Evolutionary conservation across 2,329 filamentous ascomycete genomes (phyloP).

Genomic region (Thermochaetoides dissita): DNA sequence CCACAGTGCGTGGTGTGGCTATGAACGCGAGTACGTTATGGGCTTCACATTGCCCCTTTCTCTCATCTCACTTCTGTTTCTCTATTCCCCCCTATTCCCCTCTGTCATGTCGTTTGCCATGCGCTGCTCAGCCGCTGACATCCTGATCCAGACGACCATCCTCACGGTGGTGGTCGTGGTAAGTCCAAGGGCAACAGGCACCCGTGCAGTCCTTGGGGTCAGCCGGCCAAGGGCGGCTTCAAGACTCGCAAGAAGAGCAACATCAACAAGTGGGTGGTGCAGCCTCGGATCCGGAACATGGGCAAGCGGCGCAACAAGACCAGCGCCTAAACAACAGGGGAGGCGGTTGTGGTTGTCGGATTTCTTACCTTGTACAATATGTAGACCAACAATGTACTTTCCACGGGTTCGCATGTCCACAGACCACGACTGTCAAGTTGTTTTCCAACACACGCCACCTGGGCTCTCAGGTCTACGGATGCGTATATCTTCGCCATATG

Average conservation of each 20-base stretch:
- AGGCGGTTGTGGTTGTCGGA: too few species aligned
- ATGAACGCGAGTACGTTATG: conserved; percentile 76
- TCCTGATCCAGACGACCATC: conserved; percentile 58
- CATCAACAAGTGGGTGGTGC: conserved; percentile 81
- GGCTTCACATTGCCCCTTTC: neutral
- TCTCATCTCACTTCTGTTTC: neutral
- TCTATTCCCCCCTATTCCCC: neutral
- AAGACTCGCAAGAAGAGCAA: conserved; percentile 86
- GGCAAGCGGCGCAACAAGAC: conserved; percentile 55
- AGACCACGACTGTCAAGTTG: too few species aligned
- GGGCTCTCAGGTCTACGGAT: too few species aligned
- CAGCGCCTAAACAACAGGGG: neutral
- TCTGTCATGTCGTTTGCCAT: neutral
- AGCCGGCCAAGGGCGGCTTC: conserved; percentile 75
- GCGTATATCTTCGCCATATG: too few species aligned
- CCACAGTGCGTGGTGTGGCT: conserved; percentile 89
- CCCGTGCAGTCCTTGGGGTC: conserved; percentile 93
- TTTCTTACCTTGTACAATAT: conserved; percentile 18
- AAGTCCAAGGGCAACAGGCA: conserved; percentile 98
- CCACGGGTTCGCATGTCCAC: neutral
- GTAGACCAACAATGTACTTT: conserved; percentile 8
- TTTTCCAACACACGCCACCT: too few species aligned
- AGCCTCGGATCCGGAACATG: conserved; percentile 72
- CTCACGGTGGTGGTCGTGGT: conserved; percentile 95
- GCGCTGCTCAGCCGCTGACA: conserved; percentile 6